Base-by-base conservation (phyloP, 2,329 filamentous ascomycete species). In the Diplodia scrobiculata region DNA sequence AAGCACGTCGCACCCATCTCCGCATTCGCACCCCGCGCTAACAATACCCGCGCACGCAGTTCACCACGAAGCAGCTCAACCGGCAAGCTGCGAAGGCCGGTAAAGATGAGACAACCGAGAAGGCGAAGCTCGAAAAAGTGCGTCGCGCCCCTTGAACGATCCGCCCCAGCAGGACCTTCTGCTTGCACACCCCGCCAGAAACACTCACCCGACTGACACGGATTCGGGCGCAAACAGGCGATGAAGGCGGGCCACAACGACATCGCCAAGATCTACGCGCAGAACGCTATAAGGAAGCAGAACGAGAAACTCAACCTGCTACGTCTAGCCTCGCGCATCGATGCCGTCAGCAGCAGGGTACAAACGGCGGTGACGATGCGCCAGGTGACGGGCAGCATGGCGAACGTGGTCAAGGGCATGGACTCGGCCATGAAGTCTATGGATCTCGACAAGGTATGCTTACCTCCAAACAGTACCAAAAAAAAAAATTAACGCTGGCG, bases 321-420 rank as follows among this genome's bases (percentile, higher is more conserved):
- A 41, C 79, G 84, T 38, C 77, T 87, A 34, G 84, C 81, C 29
- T 84, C 82, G 45, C 77, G 85, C 36, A 86, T 88, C 69, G 86
- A 88, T 76, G 84, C 84, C 10, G 84, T 87, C 59, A 82, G 81
- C 66, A 83, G 82, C 67, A 78, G 84, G 51, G 84, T 88, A n/a
- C 84, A 87, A 74, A 87, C 85, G 0, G 86, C 86, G 5, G 84
- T 86, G 14, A 87, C 85, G 25, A 87, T 87, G 85, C 79, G 84
- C 60, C 81, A 84, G 73, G 84, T 87, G 25, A 85, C 84, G 25
- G 82, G 83, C 27, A 86, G 83, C 68, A 87, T 87, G 85, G 83
- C 82, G 71, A 86, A 86, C 73, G 85, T 87, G 63, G 85, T 87
- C 38, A 82, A 82, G 71, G 85, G 84, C 50, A 86, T 88, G 82